Conservation (phyloP, 176 grass and related monocot species). For the Zea mays region DNA sequence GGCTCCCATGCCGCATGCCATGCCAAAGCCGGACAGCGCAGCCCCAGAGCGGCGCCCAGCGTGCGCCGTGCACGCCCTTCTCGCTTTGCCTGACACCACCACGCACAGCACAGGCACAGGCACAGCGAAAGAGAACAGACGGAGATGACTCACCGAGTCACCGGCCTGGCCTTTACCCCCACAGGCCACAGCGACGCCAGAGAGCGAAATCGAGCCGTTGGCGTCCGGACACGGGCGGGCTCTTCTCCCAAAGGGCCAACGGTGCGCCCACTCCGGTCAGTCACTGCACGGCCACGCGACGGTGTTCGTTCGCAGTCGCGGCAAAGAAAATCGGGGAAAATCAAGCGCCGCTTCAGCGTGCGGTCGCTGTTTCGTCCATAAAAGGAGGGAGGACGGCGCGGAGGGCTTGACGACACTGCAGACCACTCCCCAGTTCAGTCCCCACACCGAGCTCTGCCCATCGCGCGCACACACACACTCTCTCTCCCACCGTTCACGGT, state of each 20-base stretch:
- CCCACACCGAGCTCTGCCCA: conserved; percentile 9
- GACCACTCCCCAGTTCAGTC: neutral
- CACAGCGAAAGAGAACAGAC: neutral
- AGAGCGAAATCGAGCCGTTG: conserved; percentile 51
- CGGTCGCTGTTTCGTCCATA: conserved; percentile 30
- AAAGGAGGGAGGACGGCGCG: conserved; percentile 18
- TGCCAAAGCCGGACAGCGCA: conserved; percentile 51
- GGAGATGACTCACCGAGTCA: conserved; percentile 34
- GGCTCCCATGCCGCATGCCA: conserved; percentile 35
- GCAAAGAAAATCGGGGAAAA: neutral
- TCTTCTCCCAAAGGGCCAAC: neutral
- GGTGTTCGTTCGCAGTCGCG: neutral
- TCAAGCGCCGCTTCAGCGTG: neutral
- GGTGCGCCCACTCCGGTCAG: neutral
- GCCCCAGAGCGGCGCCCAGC: neutral
- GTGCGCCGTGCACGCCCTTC: conserved; percentile 21
- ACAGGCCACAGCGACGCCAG: neutral
- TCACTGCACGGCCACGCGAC: neutral
- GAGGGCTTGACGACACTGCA: conserved; percentile 23
- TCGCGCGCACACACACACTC: neutral
- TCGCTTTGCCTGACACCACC: neutral
- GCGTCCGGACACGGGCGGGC: conserved; percentile 32
- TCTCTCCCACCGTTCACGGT: neutral
- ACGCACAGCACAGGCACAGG: conserved; percentile 1
- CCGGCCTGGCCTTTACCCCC: neutral